Conservation (phyloP, 345 rosid genomes). For the Odontarrhena argentea region DNA sequence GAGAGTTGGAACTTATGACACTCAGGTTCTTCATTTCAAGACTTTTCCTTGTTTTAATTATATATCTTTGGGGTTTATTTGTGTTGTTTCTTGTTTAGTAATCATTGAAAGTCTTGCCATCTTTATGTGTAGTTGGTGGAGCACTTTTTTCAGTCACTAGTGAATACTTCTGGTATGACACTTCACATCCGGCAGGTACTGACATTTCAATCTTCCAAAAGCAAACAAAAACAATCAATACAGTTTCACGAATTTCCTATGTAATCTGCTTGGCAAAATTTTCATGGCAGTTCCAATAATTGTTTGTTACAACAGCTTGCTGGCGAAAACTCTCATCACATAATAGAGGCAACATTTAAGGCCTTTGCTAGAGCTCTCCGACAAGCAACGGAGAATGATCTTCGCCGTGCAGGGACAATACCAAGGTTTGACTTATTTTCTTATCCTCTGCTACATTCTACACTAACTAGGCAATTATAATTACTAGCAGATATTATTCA, state of each 20-base stretch:
- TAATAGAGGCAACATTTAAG: conserved; percentile 94
- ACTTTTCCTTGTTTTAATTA: conserved; percentile 19
- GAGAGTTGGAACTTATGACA: conserved; percentile 84
- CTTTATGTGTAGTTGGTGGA: conserved; percentile 68
- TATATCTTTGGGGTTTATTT: conserved; percentile 1
- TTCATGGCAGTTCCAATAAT: neutral
- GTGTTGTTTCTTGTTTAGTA: conserved; percentile 4
- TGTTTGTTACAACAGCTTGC: conserved; percentile 61
- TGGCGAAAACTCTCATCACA: conserved; percentile 90
- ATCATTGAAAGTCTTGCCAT: neutral
- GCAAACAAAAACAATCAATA: neutral
- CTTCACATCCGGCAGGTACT: conserved; percentile 90
- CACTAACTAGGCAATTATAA: conserved; percentile 4
- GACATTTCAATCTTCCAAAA: neutral
- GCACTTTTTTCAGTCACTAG: conserved; percentile 89
- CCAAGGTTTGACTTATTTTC: conserved; percentile 64
- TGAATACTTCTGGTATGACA: conserved; percentile 90
- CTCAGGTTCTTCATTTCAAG: conserved; percentile 56
- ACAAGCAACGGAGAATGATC: conserved; percentile 80
- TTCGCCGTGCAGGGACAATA: conserved; percentile 74
- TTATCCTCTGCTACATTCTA: neutral
- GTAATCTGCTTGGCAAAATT: neutral
- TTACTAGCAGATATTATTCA: no score
- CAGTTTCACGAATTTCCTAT: neutral
- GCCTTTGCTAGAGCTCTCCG: conserved; percentile 97